These are phyloP conservation scores for Talinum fruticosum DNA, from an alignment of 148 eudicot species.

Conservation along the genomic window DNA sequence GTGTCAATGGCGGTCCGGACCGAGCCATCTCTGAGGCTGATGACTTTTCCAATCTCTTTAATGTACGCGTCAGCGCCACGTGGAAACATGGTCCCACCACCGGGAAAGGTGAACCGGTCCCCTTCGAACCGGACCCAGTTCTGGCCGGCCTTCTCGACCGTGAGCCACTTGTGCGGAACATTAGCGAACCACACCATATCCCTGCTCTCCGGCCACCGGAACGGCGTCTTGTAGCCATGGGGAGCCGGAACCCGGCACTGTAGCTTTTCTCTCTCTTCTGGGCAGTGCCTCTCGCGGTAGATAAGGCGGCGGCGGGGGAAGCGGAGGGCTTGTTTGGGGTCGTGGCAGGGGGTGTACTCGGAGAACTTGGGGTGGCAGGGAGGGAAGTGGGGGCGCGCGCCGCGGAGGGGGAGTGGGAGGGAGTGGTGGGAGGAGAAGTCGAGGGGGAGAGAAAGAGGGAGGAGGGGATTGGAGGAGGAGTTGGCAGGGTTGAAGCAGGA, in stretches of 20 bases:
- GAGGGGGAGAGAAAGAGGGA: slow-evolving; percentile 19
- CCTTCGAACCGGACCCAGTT: slow-evolving; percentile 85
- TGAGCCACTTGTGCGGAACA: slow-evolving; percentile 90
- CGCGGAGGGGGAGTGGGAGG: slow-evolving; percentile 4
- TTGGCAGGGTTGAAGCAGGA: slow-evolving; percentile 8
- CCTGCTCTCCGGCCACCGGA: slow-evolving; percentile 78
- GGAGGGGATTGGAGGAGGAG: neutral
- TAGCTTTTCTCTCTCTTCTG: slow-evolving; percentile 41
- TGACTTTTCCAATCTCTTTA: slow-evolving; percentile 70
- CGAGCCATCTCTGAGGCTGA: slow-evolving; percentile 60
- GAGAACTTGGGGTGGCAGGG: slow-evolving; percentile 41
- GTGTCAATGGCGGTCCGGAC: slow-evolving; percentile 85
- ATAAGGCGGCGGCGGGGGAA: slow-evolving; percentile 47
- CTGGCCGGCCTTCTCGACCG: slow-evolving; percentile 88
- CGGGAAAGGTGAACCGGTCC: slow-evolving; percentile 80
- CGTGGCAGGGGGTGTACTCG: slow-evolving; percentile 84
- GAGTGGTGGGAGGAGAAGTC: slow-evolving; percentile 60
- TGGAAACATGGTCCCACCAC: slow-evolving; percentile 93
- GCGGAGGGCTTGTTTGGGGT: slow-evolving; percentile 46
- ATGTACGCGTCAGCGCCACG: slow-evolving; percentile 77
- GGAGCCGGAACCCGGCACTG: slow-evolving; percentile 74
- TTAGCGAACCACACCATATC: slow-evolving; percentile 76
- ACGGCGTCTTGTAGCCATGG: slow-evolving; percentile 56
- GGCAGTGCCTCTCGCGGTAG: slow-evolving; percentile 82
- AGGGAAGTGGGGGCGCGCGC: slow-evolving; percentile 48